A percentile compares a stretch with the other conserved stretches of the same genome.
Conservation (phyloP, 169 alveolate genomes). For the Cryptosporidium baileyi region DNA sequence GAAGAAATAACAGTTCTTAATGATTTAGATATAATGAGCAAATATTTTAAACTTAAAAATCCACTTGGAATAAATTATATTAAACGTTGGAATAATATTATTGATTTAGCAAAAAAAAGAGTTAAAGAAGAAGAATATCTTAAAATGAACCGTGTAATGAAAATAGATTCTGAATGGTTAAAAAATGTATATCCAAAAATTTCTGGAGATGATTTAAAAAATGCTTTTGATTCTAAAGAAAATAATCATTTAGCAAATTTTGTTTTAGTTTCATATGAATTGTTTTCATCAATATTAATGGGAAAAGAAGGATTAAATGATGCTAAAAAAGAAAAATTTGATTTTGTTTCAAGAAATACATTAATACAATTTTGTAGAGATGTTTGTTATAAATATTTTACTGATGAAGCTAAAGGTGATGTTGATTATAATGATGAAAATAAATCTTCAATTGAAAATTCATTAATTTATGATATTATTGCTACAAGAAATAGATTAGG, state of each 20-base stretch:
- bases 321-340: conserved; percentile 18
- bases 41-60: conserved; percentile 20
- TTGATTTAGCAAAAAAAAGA: conserved; percentile 49
- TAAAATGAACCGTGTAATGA: conserved; percentile 52
- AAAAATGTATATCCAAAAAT: conserved; percentile 22
- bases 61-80: conserved; percentile 39
- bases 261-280: conserved; percentile 61
- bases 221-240: conserved; percentile 55
- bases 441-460: conserved; percentile 37
- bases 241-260: conserved; percentile 48
- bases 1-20: conserved; percentile 22
- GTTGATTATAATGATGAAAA: conserved; percentile 13
- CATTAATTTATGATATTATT: conserved; percentile 31
- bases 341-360: conserved; percentile 11
- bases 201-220: conserved; percentile 34
- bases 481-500: conserved; percentile 60
- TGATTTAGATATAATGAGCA: conserved; percentile 36
- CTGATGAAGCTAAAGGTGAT: conserved; percentile 67
- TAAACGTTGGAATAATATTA: conserved; percentile 54
- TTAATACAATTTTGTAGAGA: conserved; percentile 57
- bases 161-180: conserved; percentile 38
- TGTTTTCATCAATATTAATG: conserved; percentile 43
- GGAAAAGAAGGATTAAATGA: conserved; percentile 31
- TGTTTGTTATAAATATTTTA: conserved; percentile 65
- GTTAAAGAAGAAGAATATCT: conserved; percentile 33